Evolutionary conservation across 768 basidiomycete species (phyloP).

Genomic region (Hydnum rufescens): DNA sequence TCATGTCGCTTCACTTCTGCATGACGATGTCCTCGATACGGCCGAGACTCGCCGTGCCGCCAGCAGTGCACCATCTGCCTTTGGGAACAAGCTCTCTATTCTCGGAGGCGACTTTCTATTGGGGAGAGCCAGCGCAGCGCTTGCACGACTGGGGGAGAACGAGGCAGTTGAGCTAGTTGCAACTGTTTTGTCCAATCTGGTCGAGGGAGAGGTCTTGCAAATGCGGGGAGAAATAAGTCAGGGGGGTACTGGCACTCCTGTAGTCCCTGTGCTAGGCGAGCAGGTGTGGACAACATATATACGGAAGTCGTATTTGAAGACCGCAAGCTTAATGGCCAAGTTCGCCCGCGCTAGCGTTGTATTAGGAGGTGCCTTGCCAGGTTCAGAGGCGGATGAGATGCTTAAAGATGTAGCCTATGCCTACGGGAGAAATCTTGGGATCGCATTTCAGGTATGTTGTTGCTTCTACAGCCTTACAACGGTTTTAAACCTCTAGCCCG

Average conservation of each 20-base stretch:
- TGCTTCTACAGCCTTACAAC: no score
- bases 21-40: slow-evolving; percentile 74
- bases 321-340: slow-evolving; percentile 81
- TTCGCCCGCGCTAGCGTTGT: slow-evolving; percentile 65
- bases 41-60: slow-evolving; percentile 50
- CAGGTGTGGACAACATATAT: slow-evolving; percentile 59
- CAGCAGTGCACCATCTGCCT: slow-evolving; percentile 49
- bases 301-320: slow-evolving; percentile 85
- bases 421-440: slow-evolving; percentile 76
- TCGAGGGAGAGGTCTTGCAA: slow-evolving; percentile 91
- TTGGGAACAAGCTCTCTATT: slow-evolving; percentile 85
- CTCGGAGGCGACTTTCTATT: slow-evolving; percentile 92
- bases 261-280: no score
- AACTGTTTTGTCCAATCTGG: slow-evolving; percentile 80
- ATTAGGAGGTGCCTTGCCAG: slow-evolving; percentile 46
- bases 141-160: slow-evolving; percentile 64
- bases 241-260: slow-evolving; percentile 12
- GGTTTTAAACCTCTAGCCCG: no score
- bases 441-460: slow-evolving; percentile 74
- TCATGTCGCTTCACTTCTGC: slow-evolving; percentile 81
- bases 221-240: slow-evolving; percentile 19
- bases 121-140: slow-evolving; percentile 71
- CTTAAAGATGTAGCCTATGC: slow-evolving; percentile 84
- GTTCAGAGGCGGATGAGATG: slow-evolving; percentile 38
- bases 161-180: slow-evolving; percentile 90